These are phyloP conservation scores for Kalmanozyma brasiliensis DNA, from an alignment of 1,284 basidiomycete genomes.

Conservation along the genomic window DNA sequence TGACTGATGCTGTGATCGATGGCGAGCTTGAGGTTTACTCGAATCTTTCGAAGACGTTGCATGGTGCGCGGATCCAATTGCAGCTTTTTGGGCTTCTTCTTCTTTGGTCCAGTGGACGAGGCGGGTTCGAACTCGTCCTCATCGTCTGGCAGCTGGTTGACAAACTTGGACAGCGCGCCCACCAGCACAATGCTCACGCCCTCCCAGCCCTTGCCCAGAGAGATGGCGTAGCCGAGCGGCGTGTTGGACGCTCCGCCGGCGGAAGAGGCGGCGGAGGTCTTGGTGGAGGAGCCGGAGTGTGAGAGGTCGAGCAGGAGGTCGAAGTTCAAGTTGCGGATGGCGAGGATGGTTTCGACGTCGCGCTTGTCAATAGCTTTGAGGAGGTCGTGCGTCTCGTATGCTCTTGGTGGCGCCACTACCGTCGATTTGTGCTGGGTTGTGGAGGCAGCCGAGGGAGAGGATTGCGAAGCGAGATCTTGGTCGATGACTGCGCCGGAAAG, in stretches of 20 bases:
- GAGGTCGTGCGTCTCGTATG: conserved; percentile 61
- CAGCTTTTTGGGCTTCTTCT: conserved; percentile 37
- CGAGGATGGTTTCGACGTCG: conserved; percentile 61
- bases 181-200: conserved; percentile 56
- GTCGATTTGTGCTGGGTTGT: conserved; percentile 7
- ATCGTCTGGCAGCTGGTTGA: conserved; percentile 64
- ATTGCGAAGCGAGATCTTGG: neutral
- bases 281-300: conserved; percentile 27
- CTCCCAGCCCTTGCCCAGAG: conserved; percentile 58
- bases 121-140: conserved; percentile 37
- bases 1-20: conserved; percentile 60
- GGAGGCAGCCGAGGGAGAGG: neutral
- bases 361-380: conserved; percentile 64
- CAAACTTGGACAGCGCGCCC: conserved; percentile 62
- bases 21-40: conserved; percentile 63
- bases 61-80: conserved; percentile 54
- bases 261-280: conserved; percentile 29
- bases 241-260: conserved; percentile 47
- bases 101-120: conserved; percentile 7
- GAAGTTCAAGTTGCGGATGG: conserved; percentile 62
- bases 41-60: conserved; percentile 56
- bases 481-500: conserved; percentile 27
- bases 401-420: conserved; percentile 8
- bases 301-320: conserved; percentile 61
- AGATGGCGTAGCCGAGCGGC: conserved; percentile 59